These are phyloP conservation scores for Cercophora scortea DNA, from an alignment of 495 filamentous ascomycete species.

Conservation along the genomic window DNA sequence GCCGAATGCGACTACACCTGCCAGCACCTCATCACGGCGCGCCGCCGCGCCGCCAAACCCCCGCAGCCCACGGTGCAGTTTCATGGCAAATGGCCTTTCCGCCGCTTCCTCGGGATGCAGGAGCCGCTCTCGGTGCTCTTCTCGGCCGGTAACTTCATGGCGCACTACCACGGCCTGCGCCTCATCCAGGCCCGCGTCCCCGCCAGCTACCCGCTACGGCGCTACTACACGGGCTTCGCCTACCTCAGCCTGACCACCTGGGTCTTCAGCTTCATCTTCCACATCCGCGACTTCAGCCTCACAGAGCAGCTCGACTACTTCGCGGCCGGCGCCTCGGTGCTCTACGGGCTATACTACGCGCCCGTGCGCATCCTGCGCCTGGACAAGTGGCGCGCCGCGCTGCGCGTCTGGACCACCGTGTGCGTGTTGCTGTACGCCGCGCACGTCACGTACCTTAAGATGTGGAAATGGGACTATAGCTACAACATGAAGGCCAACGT, in stretches of 20 bases:
- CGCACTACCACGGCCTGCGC: constrained; percentile 73
- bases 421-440: constrained; percentile 64
- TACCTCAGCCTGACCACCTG: constrained; percentile 78
- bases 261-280: constrained; percentile 84
- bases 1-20: constrained; percentile 97
- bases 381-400: constrained; percentile 55
- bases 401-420: constrained; percentile 65
- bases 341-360: constrained; percentile 85
- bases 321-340: constrained; percentile 79
- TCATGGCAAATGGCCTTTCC: constrained; percentile 99
- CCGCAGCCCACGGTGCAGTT: constrained; percentile 70
- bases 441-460: constrained; percentile 78
- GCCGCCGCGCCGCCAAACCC: constrained; percentile 51
- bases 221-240: constrained; percentile 74
- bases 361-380: constrained; percentile 75
- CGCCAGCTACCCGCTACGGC: constrained; percentile 60
- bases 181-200: constrained; percentile 65
- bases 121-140: constrained; percentile 92
- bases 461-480: constrained; percentile 85
- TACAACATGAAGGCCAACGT: constrained; percentile 98
- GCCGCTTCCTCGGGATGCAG: constrained; percentile 81
- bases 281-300: constrained; percentile 72
- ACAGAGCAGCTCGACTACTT: constrained; percentile 98
- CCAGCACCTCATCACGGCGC: constrained; percentile 84
- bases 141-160: constrained; percentile 79